A percentile compares a stretch with the other conserved stretches of the same genome.
Conservation (phyloP, 345 rosid species). For the Citrus cavaleriei region DNA sequence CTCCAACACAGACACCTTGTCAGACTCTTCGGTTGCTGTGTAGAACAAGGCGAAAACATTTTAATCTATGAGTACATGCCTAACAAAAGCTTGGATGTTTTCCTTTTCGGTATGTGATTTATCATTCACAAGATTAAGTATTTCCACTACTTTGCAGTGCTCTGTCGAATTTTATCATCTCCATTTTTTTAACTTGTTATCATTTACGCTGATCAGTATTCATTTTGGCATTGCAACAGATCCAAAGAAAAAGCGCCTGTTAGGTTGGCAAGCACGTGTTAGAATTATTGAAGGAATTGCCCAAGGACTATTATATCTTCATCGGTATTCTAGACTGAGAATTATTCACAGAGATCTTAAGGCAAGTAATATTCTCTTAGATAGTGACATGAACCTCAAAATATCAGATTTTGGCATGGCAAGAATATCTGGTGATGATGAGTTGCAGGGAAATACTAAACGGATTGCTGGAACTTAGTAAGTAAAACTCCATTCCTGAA, state of each 20-base stretch:
- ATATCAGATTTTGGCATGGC: constrained; percentile 56
- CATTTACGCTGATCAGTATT: too few species aligned
- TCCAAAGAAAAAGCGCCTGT: too few species aligned
- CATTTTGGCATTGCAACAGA: too few species aligned
- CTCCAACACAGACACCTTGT: neutral
- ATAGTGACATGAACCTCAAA: constrained; percentile 41
- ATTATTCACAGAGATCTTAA: constrained; percentile 32
- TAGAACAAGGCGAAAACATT: neutral
- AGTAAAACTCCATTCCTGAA: constrained; percentile 10
- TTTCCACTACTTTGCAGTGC: neutral
- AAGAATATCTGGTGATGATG: constrained; percentile 41
- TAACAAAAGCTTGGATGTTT: neutral
- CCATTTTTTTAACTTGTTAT: too few species aligned
- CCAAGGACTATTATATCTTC: constrained; percentile 41
- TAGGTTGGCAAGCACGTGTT: constrained; percentile 22
- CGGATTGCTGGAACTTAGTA: constrained; percentile 45
- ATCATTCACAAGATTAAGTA: neutral
- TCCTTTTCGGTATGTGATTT: neutral
- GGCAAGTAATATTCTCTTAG: constrained; percentile 40
- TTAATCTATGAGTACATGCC: neutral
- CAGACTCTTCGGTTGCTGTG: neutral
- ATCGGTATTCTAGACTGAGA: constrained; percentile 23
- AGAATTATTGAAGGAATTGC: constrained; percentile 27
- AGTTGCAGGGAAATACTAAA: constrained; percentile 36
- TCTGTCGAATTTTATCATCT: neutral